Evolutionary conservation across 495 filamentous ascomycete genomes (phyloP), one percentile per base, ranked within the genome.

Genomic region (Hypoxylon fuscum): DNA sequence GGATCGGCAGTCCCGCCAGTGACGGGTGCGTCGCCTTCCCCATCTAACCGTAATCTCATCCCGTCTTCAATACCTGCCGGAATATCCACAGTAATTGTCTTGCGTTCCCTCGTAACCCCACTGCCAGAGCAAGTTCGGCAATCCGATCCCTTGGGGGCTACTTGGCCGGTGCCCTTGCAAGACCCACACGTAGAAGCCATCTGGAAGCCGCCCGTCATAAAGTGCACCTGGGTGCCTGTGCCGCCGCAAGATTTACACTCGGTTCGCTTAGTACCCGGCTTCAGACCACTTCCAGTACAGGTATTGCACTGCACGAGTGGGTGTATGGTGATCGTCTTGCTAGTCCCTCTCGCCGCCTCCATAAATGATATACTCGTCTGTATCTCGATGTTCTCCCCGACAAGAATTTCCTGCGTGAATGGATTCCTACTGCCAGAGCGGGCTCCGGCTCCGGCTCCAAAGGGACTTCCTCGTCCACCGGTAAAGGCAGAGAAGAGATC

Each of bases 31-130:
- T 98, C 93, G 51, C 95, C 95, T 71, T 96, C 92, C 5, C 88
- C 89, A 38, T 80, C 78, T 14, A 98, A 81, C 43, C 90, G 82
- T 66, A 98, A 73, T 40, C 89, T 84, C 93, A 97, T 97, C 34
- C 95, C 93, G 77, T 98, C 94, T 65, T 97, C 95, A 29, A 98
- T 88, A 62, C 95, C 95, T 11, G 88, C 90, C 12, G 95, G 95
- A 45, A 98, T 96, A 63, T 98, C 93, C 15, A 98, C 82, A 38
- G 80, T 87, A 47, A 98, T 80, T 5, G 89, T 90, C 77, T 91
- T 90, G 20, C 86, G 79, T 62, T 94, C 91, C 54, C 90, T 80
- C 5, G 87, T 76, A 20, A 92, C 91, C 34, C 95, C 96, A 49
- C 88, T 83, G 21, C 95, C 95, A 31, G 74, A 70, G 74, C 95